Base-by-base conservation (phyloP, 768 basidiomycete genomes). In the Mycena metata region DNA sequence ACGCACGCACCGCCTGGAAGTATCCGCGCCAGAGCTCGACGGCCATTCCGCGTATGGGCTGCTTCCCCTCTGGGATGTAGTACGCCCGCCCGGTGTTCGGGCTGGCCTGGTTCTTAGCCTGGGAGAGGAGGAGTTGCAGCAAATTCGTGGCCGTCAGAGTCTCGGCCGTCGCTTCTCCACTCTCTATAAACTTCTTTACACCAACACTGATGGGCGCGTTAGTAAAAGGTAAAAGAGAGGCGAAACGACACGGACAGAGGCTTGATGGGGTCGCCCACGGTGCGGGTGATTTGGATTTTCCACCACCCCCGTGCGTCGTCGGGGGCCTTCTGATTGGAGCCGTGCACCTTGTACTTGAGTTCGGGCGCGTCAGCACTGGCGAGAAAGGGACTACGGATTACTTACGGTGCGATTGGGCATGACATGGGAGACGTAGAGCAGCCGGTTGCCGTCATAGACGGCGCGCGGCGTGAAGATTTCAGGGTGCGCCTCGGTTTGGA, bases 21-120 rank as follows among this genome's bases (percentile, higher is more conserved):
- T 70, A 82, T 0, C 81, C 81, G 5, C 78, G 79, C 60, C 81
- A 75, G 1, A 83, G 46, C 17, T 80, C 77, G 1, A 84, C 73
- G 0, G 73, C 66, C 39, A 66, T 61, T 1, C 70, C 66, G 0
- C 16, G 45, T 17, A 74, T 17, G 0, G 3, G 36, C 45, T 66
- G 60, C 49, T 68, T 72, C 51, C 64, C 73, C 3, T 65, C 74
- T 19, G 46, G 51, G 23, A 73, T 77, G 57, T 79, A 82, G 50
- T 80, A 83, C 0, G 81, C 75, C 3, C 60, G 78, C 0, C 76
- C 69, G 7, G 76, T 82, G 64, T 82, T 79, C 0, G 81, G 78
- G 43, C 77, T 78, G 46, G 70, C 76, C 74, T 80, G 57, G 17
- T 82, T 82, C 0, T 78, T 76, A 0, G 69, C 75, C 43, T 83